phyloP scores from a whole-genome alignment of 441 rosid species.

The Theobroma grandiflorum region DNA sequence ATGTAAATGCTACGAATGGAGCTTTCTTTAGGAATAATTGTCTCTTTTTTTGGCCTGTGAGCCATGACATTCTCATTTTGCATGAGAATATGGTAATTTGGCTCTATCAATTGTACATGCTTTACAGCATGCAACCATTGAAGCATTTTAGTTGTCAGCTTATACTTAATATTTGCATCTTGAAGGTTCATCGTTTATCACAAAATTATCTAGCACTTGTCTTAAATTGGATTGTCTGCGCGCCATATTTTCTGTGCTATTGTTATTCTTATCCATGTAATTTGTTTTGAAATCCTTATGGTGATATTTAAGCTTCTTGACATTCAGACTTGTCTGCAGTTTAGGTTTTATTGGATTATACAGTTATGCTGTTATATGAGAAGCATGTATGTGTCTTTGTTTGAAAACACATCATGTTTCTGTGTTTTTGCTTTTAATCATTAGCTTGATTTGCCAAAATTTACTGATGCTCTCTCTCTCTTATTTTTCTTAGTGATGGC shows the following conservation, averaged over 20 bases:
- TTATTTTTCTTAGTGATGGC: conserved; percentile 69
- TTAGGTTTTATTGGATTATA: background rate
- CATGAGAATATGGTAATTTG: background rate
- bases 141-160: background rate
- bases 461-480: background rate
- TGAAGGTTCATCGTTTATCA: background rate
- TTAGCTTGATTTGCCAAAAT: background rate
- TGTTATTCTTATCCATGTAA: background rate
- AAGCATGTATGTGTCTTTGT: background rate
- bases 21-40: background rate
- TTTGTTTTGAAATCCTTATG: conserved; percentile 15
- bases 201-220: background rate
- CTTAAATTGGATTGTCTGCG: background rate
- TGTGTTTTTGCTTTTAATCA: conserved; percentile 15
- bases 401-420: background rate
- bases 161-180: background rate
- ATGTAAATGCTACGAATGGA: conserved; percentile 1
- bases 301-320: conserved; percentile 13
- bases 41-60: background rate
- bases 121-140: background rate
- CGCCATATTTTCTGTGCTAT: background rate
- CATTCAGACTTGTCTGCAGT: conserved; percentile 4
- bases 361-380: conserved; percentile 18
- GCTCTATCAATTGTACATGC: background rate
- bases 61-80: conserved; percentile 14